Percentiles rank a stretch among this genome's conserved stretches.
phyloP scores from a whole-genome alignment of 2,329 filamentous ascomycete genomes.

The Epichloe sylvatica region DNA sequence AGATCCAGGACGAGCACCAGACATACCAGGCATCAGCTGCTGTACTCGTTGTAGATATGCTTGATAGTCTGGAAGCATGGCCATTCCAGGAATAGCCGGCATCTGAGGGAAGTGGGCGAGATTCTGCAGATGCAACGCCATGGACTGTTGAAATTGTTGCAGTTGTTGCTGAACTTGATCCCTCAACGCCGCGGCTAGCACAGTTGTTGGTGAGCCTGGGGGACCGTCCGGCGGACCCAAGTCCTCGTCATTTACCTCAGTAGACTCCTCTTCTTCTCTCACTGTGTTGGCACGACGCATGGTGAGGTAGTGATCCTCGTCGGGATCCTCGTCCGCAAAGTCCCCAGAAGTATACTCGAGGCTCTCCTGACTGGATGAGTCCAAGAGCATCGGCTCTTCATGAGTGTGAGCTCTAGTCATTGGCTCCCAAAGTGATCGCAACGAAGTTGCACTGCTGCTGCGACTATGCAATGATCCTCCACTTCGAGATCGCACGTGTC shows the following conservation, averaged over 20 bases:
- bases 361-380: constrained; percentile 26
- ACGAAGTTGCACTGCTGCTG: constrained; percentile 52
- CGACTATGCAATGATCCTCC: constrained; percentile 45
- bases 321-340: constrained; percentile 27
- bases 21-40: constrained; percentile 55
- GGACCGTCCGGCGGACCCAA: constrained; percentile 19
- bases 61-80: constrained; percentile 57
- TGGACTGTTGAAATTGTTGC: constrained; percentile 60
- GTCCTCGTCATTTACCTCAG: constrained; percentile 24
- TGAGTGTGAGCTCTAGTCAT: constrained; percentile 22
- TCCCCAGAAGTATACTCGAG: constrained; percentile 33
- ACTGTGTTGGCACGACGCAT: constrained; percentile 22
- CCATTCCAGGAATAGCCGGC: constrained; percentile 41
- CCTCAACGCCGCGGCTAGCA: constrained; percentile 55
- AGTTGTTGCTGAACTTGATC: constrained; percentile 62
- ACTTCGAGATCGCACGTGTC: constrained; percentile 53
- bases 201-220: constrained; percentile 40
- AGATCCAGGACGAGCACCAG: constrained; percentile 34
- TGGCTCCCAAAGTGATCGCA: constrained; percentile 53
- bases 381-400: constrained; percentile 25
- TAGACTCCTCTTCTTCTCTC: constrained; percentile 19
- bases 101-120: constrained; percentile 38
- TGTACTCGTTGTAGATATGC: constrained; percentile 53
- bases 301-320: constrained; percentile 22
- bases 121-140: constrained; percentile 53